These are phyloP conservation scores for Phoma sp. DNA, from an alignment of 2,329 filamentous ascomycete species.

Conservation along the genomic window DNA sequence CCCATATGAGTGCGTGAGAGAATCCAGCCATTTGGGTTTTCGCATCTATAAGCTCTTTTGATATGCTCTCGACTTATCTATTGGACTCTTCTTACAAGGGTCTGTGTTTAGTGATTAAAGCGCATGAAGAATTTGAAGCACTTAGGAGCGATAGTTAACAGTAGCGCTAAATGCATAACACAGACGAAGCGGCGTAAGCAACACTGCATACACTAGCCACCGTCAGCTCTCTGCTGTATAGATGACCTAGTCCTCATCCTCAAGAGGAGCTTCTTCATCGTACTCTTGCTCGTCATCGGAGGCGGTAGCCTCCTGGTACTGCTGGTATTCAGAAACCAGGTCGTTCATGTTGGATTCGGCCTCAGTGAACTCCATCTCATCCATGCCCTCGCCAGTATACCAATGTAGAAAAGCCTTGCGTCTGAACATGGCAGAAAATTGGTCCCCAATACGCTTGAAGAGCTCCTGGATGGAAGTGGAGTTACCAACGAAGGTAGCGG, in stretches of 20 bases:
- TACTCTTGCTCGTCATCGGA: slow-evolving; percentile 98
- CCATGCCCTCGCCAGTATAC: slow-evolving; percentile 99
- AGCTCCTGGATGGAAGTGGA: slow-evolving; percentile 99
- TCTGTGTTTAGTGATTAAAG: no score
- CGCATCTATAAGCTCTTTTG: no score
- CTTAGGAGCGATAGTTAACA: no score
- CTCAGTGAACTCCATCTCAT: slow-evolving; percentile 99
- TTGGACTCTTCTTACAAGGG: no score
- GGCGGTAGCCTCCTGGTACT: slow-evolving; percentile 99
- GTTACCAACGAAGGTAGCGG: slow-evolving; percentile 98
- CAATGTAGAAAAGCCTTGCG: slow-evolving; percentile 99
- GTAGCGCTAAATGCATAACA: no score
- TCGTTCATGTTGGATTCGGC: slow-evolving; percentile 99
- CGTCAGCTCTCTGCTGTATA: no score
- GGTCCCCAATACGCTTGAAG: slow-evolving; percentile 99
- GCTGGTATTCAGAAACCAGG: slow-evolving; percentile 98
- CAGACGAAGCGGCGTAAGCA: no score
- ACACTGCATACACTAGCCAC: no score
- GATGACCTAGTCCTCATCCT: slow-evolving; percentile 68
- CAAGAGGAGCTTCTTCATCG: slow-evolving; percentile 79
- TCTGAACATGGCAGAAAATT: slow-evolving; percentile 99
- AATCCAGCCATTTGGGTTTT: no score
- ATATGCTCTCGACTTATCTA: no score
- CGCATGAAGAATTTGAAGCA: no score
- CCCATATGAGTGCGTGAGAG: no score